Base-by-base conservation (phyloP, 2,329 filamentous ascomycete genomes). In the Aspergillus novofumigatus region DNA sequence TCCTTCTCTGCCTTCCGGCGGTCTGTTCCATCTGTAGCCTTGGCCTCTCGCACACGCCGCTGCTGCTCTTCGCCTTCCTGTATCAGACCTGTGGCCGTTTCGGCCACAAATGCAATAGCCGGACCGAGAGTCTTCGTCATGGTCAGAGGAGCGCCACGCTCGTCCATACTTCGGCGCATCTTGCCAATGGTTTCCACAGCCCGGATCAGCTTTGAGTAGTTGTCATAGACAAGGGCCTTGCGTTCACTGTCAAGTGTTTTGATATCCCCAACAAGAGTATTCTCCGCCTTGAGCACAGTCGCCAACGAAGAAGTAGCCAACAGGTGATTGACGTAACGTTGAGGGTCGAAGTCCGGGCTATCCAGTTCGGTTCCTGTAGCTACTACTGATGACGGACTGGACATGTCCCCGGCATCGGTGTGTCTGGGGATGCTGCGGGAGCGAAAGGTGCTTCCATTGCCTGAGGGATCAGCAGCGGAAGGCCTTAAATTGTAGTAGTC, bases 161-260 rank as follows among this genome's bases (percentile, higher is more conserved):
- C 75, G 62, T 79, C 77, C 73, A 80, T 79, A 56, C 76, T 79
- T 56, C 66, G 68, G 32, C 78, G 70, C 78, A 80, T 80, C 77
- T 90, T 91, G 51, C 90, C 84, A 68, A 99, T 99, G 3, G 93
- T 97, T 74, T 96, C 93, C 10, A 95, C 97, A 1, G 94, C 94
- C n/a, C 88, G 85, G 64, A 99, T 97, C 64, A 99, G 78, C 77
- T 97, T 97, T 65, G 89, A 94, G 75, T 97, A 99, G 72, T 99
- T 99, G 73, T 99, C 93, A 73, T 99, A 99, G 4, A 99, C 94
- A 60, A 99, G 78, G 1, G 93, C 92, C 77, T 99, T 99, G 74
- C 94, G 89, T 81, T 99, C 94, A 25, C 93, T 93, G 69, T 97
- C 94, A 20, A 99, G 81, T 2, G 91, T 92, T 41, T 92, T 80